phyloP scores from a whole-genome alignment of 352 stramenopile genomes.

The Phytophthora fragariae region DNA sequence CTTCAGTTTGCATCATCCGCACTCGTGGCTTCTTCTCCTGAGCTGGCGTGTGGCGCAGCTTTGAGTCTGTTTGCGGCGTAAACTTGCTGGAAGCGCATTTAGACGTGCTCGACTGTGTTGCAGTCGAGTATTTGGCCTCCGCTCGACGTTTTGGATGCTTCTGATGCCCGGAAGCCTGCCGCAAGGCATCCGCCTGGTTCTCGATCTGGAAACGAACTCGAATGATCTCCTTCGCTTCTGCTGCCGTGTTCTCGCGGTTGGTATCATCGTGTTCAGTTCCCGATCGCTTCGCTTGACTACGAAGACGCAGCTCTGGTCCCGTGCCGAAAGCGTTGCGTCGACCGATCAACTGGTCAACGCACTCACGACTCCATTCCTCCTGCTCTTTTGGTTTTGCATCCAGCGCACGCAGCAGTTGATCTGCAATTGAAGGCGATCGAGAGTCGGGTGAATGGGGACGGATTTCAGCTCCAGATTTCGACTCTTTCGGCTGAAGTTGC shows the following conservation, averaged over 20 bases:
- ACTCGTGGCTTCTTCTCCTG: conserved; percentile 5
- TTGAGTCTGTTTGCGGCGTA: neutral
- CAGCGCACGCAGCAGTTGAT: conserved; percentile 51
- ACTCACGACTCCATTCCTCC: conserved; percentile 48
- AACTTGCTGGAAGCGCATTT: neutral
- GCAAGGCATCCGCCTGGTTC: conserved; percentile 45
- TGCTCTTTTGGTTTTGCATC: conserved; percentile 33
- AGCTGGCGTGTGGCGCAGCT: neutral
- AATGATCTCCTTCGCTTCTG: conserved; percentile 59
- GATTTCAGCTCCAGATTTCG: conserved; percentile 2
- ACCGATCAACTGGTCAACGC: conserved; percentile 61
- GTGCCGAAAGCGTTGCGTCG: conserved; percentile 61
- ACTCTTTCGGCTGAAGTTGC: neutral
- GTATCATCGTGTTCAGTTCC: neutral
- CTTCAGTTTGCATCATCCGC: neutral
- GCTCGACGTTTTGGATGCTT: conserved; percentile 5
- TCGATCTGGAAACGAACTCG: conserved; percentile 56
- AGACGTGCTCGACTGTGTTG: neutral
- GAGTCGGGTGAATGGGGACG: conserved; percentile 20
- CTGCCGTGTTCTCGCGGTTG: conserved; percentile 18
- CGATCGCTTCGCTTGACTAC: neutral
- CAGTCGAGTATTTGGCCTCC: conserved; percentile 5
- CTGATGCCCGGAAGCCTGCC: conserved; percentile 12
- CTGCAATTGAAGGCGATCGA: conserved; percentile 44
- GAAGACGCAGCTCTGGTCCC: conserved; percentile 36